A percentile compares a stretch with the other conserved stretches of the same genome.
phyloP scores from a whole-genome alignment of 148 eudicot genomes.

The Cornus kousa region DNA sequence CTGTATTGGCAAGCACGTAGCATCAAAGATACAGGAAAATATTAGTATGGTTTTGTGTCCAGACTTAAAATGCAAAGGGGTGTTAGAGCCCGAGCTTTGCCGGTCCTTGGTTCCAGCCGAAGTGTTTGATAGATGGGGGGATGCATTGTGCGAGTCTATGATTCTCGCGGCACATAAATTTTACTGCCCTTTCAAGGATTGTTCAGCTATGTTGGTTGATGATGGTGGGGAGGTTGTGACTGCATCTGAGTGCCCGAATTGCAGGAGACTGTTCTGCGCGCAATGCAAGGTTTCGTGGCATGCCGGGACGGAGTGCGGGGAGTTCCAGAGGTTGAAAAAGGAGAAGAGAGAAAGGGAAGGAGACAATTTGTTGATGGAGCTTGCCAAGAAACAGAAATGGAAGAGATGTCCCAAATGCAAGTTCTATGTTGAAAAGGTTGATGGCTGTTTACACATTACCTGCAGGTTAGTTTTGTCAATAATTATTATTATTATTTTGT shows the following conservation, averaged over 20 bases:
- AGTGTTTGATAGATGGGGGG: constrained; percentile 24
- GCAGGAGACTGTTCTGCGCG: constrained; percentile 31
- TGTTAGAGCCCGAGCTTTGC: constrained; percentile 13
- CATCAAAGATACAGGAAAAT: constrained; percentile 18
- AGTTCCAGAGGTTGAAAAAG: constrained; percentile 9
- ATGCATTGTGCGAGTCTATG: constrained; percentile 16
- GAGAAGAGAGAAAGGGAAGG: constrained; percentile 10
- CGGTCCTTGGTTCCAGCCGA: constrained; percentile 10
- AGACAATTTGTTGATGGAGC: constrained; percentile 16
- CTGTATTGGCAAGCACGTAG: constrained; percentile 30
- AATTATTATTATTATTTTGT: no score
- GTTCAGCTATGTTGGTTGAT: constrained; percentile 26
- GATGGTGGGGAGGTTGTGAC: constrained; percentile 17
- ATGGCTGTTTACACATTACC: constrained; percentile 22
- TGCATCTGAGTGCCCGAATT: constrained; percentile 26
- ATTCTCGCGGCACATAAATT: constrained; percentile 13
- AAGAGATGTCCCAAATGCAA: constrained; percentile 26
- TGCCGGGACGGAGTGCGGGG: constrained; percentile 13
- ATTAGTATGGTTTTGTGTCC: constrained; percentile 25
- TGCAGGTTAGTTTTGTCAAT: constrained; percentile 23
- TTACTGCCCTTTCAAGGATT: constrained; percentile 40
- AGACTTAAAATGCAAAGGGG: constrained; percentile 13
- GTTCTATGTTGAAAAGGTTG: constrained; percentile 23
- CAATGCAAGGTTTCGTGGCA: constrained; percentile 40
- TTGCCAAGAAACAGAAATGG: constrained; percentile 27